Conservation (phyloP, 805 yeast genomes). For the Candida glaebosa region DNA sequence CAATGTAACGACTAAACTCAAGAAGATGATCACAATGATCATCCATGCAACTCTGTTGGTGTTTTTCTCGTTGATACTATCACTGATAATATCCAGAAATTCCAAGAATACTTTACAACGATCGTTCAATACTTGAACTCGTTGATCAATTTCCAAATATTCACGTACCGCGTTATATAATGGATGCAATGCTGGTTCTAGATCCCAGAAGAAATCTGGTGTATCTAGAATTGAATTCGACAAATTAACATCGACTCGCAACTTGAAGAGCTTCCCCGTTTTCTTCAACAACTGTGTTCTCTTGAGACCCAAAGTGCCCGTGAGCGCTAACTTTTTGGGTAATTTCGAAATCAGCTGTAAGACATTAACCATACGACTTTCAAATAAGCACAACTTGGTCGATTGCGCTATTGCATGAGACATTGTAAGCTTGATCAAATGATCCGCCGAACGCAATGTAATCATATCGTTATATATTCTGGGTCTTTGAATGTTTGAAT, state of each 20-base stretch:
- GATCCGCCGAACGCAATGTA: conserved; percentile 86
- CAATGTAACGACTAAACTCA: conserved; percentile 74
- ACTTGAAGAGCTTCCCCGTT: conserved; percentile 84
- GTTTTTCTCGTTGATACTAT: conserved; percentile 88
- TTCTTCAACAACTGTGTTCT: conserved; percentile 82
- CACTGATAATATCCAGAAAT: conserved; percentile 88
- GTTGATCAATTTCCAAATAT: conserved; percentile 89
- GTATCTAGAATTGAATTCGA: conserved; percentile 90
- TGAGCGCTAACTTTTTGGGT: conserved; percentile 85
- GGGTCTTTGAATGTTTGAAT: conserved; percentile 57
- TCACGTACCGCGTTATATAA: conserved; percentile 85
- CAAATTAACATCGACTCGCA: conserved; percentile 89
- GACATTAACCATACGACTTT: conserved; percentile 82
- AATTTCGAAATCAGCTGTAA: conserved; percentile 81
- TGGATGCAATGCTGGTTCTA: conserved; percentile 93
- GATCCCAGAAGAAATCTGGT: conserved; percentile 94
- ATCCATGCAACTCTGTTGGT: conserved; percentile 90
- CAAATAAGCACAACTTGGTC: conserved; percentile 86
- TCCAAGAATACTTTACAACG: conserved; percentile 92
- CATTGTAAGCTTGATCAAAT: conserved; percentile 85
- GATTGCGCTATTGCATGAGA: conserved; percentile 97
- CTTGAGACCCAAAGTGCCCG: conserved; percentile 82
- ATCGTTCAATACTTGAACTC: conserved; percentile 91
- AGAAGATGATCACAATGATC: conserved; percentile 75
- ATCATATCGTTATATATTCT: conserved; percentile 92